phyloP scores from a whole-genome alignment of 768 basidiomycete genomes.

The Termitomyces sp. region DNA sequence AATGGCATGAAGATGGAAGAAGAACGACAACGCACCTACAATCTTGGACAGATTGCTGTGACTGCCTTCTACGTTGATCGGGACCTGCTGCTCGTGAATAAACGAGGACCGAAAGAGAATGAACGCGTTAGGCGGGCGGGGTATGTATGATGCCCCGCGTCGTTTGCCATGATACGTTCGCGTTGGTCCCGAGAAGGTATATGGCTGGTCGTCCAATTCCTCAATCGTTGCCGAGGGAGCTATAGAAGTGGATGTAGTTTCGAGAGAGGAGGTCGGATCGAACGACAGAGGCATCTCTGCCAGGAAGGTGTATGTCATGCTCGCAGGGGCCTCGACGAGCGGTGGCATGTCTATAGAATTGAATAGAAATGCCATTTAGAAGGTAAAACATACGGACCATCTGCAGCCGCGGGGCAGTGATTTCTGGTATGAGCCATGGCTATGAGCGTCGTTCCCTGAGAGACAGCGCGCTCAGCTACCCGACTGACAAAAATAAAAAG shows the following conservation, averaged over 20 bases:
- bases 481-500: no score
- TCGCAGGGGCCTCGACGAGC: not conserved
- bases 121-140: constrained; percentile 81
- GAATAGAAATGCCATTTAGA: not conserved
- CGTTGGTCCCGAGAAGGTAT: not conserved
- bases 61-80: constrained; percentile 72
- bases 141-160: constrained; percentile 69
- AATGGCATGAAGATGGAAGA: not conserved
- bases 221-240: not conserved
- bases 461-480: not conserved
- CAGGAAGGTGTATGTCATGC: not conserved
- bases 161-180: constrained; percentile 52
- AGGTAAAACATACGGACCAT: not conserved
- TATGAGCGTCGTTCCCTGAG: not conserved
- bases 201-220: not conserved
- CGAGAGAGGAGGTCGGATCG: not conserved
- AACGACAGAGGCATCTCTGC: not conserved
- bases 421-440: not conserved
- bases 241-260: not conserved
- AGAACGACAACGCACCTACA: constrained; percentile 43
- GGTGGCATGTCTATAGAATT: not conserved
- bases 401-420: not conserved
- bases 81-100: constrained; percentile 66
- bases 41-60: constrained; percentile 78
- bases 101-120: constrained; percentile 82